Evolutionary conservation across 176 grass and related monocot species (phyloP).

Genomic region (Zea luxurians): DNA sequence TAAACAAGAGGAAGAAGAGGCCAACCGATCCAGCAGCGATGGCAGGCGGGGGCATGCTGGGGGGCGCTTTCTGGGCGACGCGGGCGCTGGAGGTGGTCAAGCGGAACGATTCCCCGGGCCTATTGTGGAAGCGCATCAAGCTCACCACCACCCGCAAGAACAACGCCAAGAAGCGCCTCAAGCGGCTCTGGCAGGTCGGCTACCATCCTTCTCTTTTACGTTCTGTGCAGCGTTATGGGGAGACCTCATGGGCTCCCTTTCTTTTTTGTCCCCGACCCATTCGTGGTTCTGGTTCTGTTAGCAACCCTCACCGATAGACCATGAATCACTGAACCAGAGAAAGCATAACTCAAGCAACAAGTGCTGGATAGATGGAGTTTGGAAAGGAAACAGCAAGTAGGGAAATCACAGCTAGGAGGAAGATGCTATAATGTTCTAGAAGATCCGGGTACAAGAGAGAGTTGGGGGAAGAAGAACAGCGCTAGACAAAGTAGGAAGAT

Average conservation of each 20-base stretch:
- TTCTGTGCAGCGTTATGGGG: background rate
- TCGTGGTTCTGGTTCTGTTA: background rate
- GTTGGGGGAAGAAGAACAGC: no score
- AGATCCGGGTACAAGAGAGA: no score
- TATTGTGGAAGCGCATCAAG: constrained; percentile 90
- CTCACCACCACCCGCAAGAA: constrained; percentile 90
- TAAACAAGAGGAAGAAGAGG: background rate
- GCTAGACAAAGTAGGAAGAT: no score
- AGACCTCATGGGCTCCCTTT: background rate
- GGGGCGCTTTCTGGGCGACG: constrained; percentile 76
- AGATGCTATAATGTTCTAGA: no score
- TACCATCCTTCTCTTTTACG: no score
- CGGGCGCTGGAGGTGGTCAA: constrained; percentile 77
- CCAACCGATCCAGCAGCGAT: constrained; percentile 4
- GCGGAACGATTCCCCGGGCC: constrained; percentile 65
- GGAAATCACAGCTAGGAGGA: no score
- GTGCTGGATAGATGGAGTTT: no score
- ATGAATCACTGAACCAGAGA: no score
- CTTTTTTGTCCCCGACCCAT: background rate
- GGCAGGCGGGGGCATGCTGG: constrained; percentile 48
- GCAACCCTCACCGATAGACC: no score
- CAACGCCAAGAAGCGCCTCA: constrained; percentile 91
- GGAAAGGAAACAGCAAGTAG: no score
- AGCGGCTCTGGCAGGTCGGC: constrained; percentile 79
- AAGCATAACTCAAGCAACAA: no score